Conservation (phyloP, 1,139 yeast genomes). For the Candida sp. region DNA sequence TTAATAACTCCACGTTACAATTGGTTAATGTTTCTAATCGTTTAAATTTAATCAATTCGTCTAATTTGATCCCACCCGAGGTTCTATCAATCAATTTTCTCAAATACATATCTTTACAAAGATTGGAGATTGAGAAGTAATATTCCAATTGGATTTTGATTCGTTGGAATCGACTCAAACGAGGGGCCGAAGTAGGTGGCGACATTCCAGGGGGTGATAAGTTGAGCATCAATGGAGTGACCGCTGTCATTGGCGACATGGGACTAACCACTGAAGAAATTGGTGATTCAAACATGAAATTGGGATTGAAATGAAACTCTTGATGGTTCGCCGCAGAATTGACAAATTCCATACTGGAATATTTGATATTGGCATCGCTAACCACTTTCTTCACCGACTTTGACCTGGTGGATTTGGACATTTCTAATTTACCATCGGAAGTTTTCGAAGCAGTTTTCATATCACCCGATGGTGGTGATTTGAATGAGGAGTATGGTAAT, state of each 20-base stretch:
- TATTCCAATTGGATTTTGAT: slow-evolving; percentile 18
- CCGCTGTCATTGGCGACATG: neutral
- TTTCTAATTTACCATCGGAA: neutral
- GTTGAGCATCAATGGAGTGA: neutral
- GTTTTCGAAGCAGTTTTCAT: neutral
- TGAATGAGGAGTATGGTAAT: neutral
- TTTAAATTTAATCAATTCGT: slow-evolving; percentile 16
- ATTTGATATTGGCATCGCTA: neutral
- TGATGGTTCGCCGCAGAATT: neutral
- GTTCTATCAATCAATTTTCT: slow-evolving; percentile 15
- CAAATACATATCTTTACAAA: slow-evolving; percentile 21
- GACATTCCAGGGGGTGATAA: neutral
- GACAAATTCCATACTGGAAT: neutral
- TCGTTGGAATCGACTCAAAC: slow-evolving; percentile 2
- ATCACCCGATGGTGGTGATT: neutral
- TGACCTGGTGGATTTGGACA: neutral
- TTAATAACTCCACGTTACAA: slow-evolving; percentile 11
- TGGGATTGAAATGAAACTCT: neutral
- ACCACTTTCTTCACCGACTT: neutral
- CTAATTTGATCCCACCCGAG: slow-evolving; percentile 16
- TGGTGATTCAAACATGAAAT: neutral
- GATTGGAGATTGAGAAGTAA: slow-evolving; percentile 24
- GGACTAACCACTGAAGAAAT: neutral
- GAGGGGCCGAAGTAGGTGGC: neutral
- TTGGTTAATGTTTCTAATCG: slow-evolving; percentile 16